These are phyloP conservation scores for Staphylotrichum longicolle DNA, from an alignment of 495 filamentous ascomycete species.

Conservation along the genomic window DNA sequence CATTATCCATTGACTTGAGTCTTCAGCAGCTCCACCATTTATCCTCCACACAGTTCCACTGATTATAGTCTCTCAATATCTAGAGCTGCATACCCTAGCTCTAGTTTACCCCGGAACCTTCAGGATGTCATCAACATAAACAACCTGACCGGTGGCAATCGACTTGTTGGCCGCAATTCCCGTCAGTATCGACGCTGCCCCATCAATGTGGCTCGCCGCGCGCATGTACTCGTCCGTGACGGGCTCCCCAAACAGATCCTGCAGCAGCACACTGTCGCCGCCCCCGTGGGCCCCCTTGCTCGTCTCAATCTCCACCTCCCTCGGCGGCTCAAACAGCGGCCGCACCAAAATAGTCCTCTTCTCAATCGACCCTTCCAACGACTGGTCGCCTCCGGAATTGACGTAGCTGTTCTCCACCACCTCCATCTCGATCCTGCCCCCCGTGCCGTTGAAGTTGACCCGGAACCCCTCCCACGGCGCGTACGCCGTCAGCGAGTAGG, in stretches of 20 bases:
- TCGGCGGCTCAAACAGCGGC: constrained; percentile 46
- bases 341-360: constrained; percentile 37
- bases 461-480: constrained; percentile 51
- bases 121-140: constrained; percentile 46
- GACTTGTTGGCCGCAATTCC: constrained; percentile 58
- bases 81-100: no score
- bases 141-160: constrained; percentile 52
- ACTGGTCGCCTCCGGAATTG: constrained; percentile 47
- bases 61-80: no score
- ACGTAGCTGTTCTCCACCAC: constrained; percentile 52
- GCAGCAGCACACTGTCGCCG: constrained; percentile 45
- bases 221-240: constrained; percentile 44
- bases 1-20: no score
- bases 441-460: constrained; percentile 48
- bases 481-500: constrained; percentile 49
- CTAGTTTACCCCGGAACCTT: constrained; percentile 26
- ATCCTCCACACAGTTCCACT: no score
- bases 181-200: constrained; percentile 54
- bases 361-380: constrained; percentile 45
- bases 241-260: constrained; percentile 47
- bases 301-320: constrained; percentile 43
- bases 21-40: no score
- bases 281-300: constrained; percentile 45
- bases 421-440: constrained; percentile 46
- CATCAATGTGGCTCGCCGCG: constrained; percentile 52